phyloP scores from a whole-genome alignment of 2,329 filamentous ascomycete species.

The Aspergillus pseudoviridinutans region DNA sequence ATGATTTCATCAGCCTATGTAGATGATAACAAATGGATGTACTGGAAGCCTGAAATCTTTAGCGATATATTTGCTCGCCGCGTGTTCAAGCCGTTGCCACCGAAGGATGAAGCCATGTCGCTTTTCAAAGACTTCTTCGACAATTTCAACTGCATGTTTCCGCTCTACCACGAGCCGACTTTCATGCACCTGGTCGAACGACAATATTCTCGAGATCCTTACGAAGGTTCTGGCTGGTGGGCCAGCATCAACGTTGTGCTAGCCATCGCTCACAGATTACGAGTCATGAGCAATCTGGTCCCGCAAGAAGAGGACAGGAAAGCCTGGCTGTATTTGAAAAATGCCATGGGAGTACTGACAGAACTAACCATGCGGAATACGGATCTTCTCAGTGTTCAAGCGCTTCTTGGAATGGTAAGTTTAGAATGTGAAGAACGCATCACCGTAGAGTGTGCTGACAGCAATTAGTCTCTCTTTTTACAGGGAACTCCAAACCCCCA shows the following conservation, averaged over 20 bases:
- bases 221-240: slow-evolving; percentile 97
- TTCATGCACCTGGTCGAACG: slow-evolving; percentile 97
- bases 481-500: slow-evolving; percentile 97
- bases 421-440: not conserved
- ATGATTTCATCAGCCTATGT: slow-evolving; percentile 92
- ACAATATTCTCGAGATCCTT: slow-evolving; percentile 89
- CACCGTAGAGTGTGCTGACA: slow-evolving; percentile 6
- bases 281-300: slow-evolving; percentile 92
- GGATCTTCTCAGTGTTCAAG: slow-evolving; percentile 90
- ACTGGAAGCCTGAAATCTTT: slow-evolving; percentile 98
- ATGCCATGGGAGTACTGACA: slow-evolving; percentile 87
- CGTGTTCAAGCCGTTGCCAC: slow-evolving; percentile 76
- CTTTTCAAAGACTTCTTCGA: slow-evolving; percentile 92
- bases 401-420: slow-evolving; percentile 76
- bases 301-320: slow-evolving; percentile 89
- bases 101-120: slow-evolving; percentile 82
- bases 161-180: slow-evolving; percentile 92
- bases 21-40: slow-evolving; percentile 91
- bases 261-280: slow-evolving; percentile 86
- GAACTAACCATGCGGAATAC: slow-evolving; percentile 96
- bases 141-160: slow-evolving; percentile 99
- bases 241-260: slow-evolving; percentile 90
- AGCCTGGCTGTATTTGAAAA: slow-evolving; percentile 94
- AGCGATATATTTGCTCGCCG: slow-evolving; percentile 83
- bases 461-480: slow-evolving; percentile 70